Base-by-base conservation (phyloP, 352 stramenopile species). In the Pythium dissotocum region DNA sequence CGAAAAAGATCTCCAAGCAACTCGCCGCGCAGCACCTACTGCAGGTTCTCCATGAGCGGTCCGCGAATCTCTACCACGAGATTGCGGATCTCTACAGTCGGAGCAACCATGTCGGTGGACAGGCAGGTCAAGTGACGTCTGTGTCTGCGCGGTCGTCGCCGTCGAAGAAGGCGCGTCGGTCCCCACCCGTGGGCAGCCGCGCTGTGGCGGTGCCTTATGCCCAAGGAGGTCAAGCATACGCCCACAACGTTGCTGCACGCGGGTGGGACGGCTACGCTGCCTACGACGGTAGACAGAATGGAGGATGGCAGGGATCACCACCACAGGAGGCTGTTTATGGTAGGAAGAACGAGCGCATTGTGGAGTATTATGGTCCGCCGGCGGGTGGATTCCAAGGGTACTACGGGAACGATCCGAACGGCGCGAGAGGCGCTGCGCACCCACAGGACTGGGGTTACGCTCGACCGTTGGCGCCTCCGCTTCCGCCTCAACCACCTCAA, bases 1-100 rank as follows among this genome's bases (percentile, higher is more conserved):
- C 86, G 6, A 95, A 95, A 63, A 90, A 91, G 62, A 77, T 91
- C 28, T 80, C 87, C 21, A 95, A 94, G 76, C 87, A 95, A 54
- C 72, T 89, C 36, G 85, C 80, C 33, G 85, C 87, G 0, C 87
- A 95, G 69, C 73, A 85, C 21, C 72, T 94, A 48, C 74, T 95
- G 12, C 75, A 75, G n/a, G 32, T 87, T 56, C 69, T 95, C 12
- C 83, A 94, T 33, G 72, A 90, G 58, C 79, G 71, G 18, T 79
- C 74, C 1, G 71, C 70, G 6, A 75, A 63, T 32, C 79, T 73
- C 32, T 94, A 92, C 46, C 52, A 83, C 32, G 74, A 89, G 61
- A 76, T 94, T n/a, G 82, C 82, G 0, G 82, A 92, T 24, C 65
- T 91, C 38, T 94, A 94, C 72, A 89, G 85, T 69, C 86, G 72